A percentile compares a stretch with the other conserved stretches of the same genome.
Evolutionary conservation across 441 rosid genomes (phyloP).

Genomic region (Adansonia grandidieri): DNA sequence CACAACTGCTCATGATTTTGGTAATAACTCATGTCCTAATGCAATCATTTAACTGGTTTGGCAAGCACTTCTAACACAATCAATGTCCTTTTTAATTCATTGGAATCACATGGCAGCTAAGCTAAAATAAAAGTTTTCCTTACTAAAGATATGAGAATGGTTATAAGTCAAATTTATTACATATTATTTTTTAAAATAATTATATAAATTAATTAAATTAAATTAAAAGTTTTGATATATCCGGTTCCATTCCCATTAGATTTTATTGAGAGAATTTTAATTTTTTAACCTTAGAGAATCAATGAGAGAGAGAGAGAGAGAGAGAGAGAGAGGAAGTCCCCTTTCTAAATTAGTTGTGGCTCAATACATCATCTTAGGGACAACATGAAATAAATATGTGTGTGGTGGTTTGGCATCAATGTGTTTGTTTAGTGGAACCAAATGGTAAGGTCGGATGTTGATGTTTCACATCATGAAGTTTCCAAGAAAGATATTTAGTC

Average conservation of each 20-base stretch:
- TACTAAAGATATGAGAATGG: too few relatives aligned
- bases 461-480: constrained; percentile 29
- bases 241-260: not conserved
- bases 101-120: too few relatives aligned
- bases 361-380: not conserved
- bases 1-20: too few relatives aligned
- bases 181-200: too few relatives aligned
- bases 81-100: too few relatives aligned
- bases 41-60: too few relatives aligned
- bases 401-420: not conserved
- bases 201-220: too few relatives aligned
- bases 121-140: too few relatives aligned
- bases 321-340: not conserved
- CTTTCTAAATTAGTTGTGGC: not conserved
- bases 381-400: not conserved
- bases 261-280: not conserved
- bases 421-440: not conserved
- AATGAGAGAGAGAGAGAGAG: not conserved
- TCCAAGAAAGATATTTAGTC: constrained; percentile 18
- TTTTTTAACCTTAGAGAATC: not conserved
- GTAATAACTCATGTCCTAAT: too few relatives aligned
- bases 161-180: too few relatives aligned
- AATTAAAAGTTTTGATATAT: not conserved
- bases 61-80: too few relatives aligned
- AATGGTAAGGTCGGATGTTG: constrained; percentile 19